Base-by-base conservation (phyloP, 495 filamentous ascomycete species). In the Aspergillus cavernicola region DNA sequence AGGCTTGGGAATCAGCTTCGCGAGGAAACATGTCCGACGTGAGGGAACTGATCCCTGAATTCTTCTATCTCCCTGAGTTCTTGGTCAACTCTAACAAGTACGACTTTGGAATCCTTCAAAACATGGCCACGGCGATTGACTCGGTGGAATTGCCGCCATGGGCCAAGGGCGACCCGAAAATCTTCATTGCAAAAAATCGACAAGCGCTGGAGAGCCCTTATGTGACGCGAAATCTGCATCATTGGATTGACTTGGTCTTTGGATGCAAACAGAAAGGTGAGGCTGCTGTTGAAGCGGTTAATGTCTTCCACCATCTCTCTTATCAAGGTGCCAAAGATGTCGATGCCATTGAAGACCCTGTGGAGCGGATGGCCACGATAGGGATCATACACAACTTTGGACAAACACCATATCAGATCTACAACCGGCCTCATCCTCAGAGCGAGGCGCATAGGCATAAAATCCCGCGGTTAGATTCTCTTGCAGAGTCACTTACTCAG, bases 361-460 rank as follows among this genome's bases (percentile, higher is more conserved):
- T 89, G 50, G 91, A 96, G 65, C 79, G 88, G 31, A 70, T 88
- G 15, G 88, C 89, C 4, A 92, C 90, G 0, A 96, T 96, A 57
- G 88, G 90, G 20, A 96, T 96, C 61, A 96, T 98, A 53, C 91
- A 98, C 69, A 97, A 97, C 63, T 98, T 98, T 69, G 93, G 93
- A 1, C 93, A 98, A 66, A 98, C 95, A 11, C 95, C 95, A 2
- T 84, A 92, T 67, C 93, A 98, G 67, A 85, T 97, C 16, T 98
- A 97, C 67, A 84, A 83, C 24, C 83, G 85, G 54, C 76, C 85
- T 13, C 93, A 98, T 69, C 82, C 85, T 7, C 65, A 78, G 29
- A 80, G 86, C 33, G 92, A 97, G 58, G 78, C 85, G 36, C 68
- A 76, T 22, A 65, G 70, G 16, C 70, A 80, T n/a, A 82, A 80